Percentiles rank a stretch among this genome's conserved stretches.
These are phyloP conservation scores for Dimocarpus longan DNA, from an alignment of 345 rosid genomes.

Conservation along the genomic window DNA sequence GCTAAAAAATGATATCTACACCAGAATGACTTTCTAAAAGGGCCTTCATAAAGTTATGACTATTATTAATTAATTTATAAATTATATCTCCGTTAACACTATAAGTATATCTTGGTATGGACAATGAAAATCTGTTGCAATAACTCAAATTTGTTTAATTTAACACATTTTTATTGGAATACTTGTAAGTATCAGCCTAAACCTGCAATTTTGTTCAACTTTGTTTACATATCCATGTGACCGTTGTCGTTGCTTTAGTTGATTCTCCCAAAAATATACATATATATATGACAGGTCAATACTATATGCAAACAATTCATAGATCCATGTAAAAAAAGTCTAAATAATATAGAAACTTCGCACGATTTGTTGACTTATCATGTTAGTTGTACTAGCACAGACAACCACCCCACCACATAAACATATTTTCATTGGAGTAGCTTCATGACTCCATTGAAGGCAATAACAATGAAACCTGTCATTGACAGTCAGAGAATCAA, in stretches of 20 bases:
- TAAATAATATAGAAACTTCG: background rate
- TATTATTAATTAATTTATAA: no score
- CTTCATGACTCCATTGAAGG: background rate
- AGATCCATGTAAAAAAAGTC: background rate
- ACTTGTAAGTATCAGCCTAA: background rate
- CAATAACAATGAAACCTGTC: constrained; percentile 21
- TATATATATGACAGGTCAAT: background rate
- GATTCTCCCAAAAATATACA: background rate
- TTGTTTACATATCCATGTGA: background rate
- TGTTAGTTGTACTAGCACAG: background rate
- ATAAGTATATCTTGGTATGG: no score
- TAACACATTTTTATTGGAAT: no score
- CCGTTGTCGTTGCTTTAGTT: background rate
- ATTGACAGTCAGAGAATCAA: constrained; percentile 23
- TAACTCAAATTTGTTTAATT: no score
- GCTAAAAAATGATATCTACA: no score
- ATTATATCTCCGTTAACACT: background rate
- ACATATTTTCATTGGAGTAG: background rate
- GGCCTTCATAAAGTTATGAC: background rate
- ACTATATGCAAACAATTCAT: background rate
- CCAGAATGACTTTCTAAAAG: background rate
- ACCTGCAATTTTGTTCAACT: background rate
- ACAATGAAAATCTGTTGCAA: no score
- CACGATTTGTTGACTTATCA: background rate
- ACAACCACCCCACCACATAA: background rate